Conservation (phyloP, 352 stramenopile species). For the Pythium apleroticum region DNA sequence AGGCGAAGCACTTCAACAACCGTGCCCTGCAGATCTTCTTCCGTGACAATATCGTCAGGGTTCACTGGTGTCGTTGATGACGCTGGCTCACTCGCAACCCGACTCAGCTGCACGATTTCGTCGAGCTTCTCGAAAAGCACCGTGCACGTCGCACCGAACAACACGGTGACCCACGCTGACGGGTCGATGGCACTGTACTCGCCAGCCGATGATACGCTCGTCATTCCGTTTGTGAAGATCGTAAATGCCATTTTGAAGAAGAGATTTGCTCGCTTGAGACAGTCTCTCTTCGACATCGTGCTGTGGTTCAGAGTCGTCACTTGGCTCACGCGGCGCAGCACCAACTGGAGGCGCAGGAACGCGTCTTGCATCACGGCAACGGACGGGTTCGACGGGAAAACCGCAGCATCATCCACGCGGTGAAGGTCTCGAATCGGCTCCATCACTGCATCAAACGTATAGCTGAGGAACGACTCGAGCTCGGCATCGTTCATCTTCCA, state of each 20-base stretch:
- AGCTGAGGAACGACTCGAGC: constrained; percentile 56
- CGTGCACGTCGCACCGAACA: constrained; percentile 72
- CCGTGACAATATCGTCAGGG: constrained; percentile 27
- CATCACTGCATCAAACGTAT: constrained; percentile 53
- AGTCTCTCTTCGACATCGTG: constrained; percentile 42
- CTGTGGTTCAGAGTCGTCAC: constrained; percentile 69
- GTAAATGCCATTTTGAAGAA: constrained; percentile 71
- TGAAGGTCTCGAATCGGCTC: constrained; percentile 42
- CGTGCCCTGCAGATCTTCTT: constrained; percentile 63
- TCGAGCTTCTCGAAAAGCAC: constrained; percentile 83
- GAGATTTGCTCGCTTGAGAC: constrained; percentile 46
- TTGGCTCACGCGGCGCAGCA: constrained; percentile 56
- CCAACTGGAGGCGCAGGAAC: constrained; percentile 68
- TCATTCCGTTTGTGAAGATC: constrained; percentile 51
- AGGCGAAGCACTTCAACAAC: constrained; percentile 67
- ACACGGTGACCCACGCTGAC: constrained; percentile 59
- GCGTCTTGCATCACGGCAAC: constrained; percentile 74
- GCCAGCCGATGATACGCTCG: constrained; percentile 15
- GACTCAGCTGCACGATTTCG: constrained; percentile 73
- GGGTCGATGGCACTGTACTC: constrained; percentile 25
- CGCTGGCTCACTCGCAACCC: constrained; percentile 26
- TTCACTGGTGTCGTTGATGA: neutral
- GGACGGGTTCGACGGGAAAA: constrained; percentile 47
- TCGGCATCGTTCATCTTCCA: constrained; percentile 69
- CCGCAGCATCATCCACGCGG: neutral